phyloP scores from a whole-genome alignment of 176 grass and related monocot genomes.

The Typha latifolia region DNA sequence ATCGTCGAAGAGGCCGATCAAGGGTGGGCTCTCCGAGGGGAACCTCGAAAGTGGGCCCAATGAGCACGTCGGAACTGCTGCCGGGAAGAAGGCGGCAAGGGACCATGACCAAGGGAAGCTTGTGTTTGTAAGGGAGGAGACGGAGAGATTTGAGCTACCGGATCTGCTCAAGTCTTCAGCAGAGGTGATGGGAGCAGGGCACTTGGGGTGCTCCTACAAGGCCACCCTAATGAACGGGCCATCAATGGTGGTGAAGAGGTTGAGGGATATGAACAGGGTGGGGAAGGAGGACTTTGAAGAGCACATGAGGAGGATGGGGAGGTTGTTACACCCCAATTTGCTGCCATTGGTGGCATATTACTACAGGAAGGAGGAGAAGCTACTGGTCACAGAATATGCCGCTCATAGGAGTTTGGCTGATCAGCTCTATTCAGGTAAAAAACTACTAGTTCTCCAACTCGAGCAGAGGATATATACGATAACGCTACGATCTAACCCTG shows the following conservation, averaged over 20 bases:
- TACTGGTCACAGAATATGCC: constrained; percentile 65
- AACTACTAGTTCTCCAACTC: too few relatives aligned
- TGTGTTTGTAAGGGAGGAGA: constrained; percentile 56
- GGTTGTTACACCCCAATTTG: constrained; percentile 75
- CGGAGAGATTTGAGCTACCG: constrained; percentile 53
- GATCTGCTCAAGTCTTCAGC: constrained; percentile 85
- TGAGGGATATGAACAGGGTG: constrained; percentile 90
- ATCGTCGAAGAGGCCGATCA: neutral
- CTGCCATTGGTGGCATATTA: constrained; percentile 78
- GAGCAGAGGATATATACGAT: too few relatives aligned
- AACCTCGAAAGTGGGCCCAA: neutral
- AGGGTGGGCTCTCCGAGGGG: neutral
- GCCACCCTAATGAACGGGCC: constrained; percentile 41
- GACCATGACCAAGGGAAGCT: constrained; percentile 46
- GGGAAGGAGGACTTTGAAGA: constrained; percentile 83
- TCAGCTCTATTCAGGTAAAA: constrained; percentile 48
- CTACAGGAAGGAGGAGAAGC: constrained; percentile 95
- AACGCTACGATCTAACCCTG: neutral
- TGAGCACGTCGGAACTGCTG: neutral
- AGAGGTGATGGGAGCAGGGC: constrained; percentile 65
- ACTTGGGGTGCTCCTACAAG: constrained; percentile 73
- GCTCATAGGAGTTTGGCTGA: constrained; percentile 60
- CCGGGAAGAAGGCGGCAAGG: constrained; percentile 8
- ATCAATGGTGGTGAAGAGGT: constrained; percentile 79
- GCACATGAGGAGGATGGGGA: constrained; percentile 88